Percentiles rank a stretch among this genome's conserved stretches.
These are phyloP conservation scores for Austroboletus festivus DNA, from an alignment of 768 basidiomycete genomes.

Conservation along the genomic window DNA sequence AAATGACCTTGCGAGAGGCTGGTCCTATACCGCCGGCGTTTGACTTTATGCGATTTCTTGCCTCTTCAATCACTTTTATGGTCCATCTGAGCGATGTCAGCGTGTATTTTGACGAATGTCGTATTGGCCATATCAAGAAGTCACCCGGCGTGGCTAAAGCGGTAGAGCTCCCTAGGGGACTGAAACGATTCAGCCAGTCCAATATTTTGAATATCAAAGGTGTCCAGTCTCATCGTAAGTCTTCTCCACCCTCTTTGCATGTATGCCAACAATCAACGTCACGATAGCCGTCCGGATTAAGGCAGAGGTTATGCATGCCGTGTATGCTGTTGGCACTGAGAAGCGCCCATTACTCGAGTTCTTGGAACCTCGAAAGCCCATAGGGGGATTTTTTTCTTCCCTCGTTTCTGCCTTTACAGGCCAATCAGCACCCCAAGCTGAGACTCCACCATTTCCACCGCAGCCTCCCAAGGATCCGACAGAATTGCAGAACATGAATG, in stretches of 20 bases:
- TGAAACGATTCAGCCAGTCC: constrained; percentile 53
- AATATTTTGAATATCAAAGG: constrained; percentile 67
- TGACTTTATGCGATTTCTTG: constrained; percentile 85
- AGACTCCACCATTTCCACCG: constrained; percentile 1
- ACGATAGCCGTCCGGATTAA: constrained; percentile 36
- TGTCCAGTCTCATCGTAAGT: constrained; percentile 62
- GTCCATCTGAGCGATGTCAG: constrained; percentile 68
- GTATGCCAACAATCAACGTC: background rate
- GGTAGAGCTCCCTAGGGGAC: constrained; percentile 50
- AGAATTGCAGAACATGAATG: constrained; percentile 9
- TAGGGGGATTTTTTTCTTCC: constrained; percentile 45
- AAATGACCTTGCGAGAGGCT: constrained; percentile 83
- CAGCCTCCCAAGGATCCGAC: constrained; percentile 15
- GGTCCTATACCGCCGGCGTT: constrained; percentile 76
- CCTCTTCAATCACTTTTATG: constrained; percentile 95
- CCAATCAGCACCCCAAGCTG: constrained; percentile 7
- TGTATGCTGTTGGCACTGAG: constrained; percentile 26
- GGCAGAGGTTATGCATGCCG: background rate
- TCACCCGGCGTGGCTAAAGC: constrained; percentile 48
- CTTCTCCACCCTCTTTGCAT: background rate
- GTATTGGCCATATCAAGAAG: constrained; percentile 67
- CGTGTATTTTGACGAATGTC: constrained; percentile 78
- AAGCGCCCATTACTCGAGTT: constrained; percentile 42
- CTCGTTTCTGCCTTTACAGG: constrained; percentile 20
- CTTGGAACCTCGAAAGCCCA: constrained; percentile 28